A percentile compares a stretch with the other conserved stretches of the same genome.
Conservation (phyloP, 2,329 filamentous ascomycete species). For the Trichocomaceae sp. region DNA sequence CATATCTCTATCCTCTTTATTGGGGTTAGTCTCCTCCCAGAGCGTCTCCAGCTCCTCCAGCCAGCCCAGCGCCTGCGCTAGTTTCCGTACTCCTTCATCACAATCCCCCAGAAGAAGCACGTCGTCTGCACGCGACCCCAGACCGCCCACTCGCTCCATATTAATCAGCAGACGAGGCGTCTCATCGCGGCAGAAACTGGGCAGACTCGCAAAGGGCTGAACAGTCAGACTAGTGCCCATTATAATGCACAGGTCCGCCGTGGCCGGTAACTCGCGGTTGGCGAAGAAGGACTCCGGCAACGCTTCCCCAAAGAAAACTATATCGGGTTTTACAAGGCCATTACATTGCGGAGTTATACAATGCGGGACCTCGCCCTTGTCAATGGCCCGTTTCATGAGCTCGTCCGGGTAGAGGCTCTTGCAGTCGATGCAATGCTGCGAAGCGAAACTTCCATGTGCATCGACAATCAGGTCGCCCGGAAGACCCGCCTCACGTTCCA, state of each 20-base stretch:
- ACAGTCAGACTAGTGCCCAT: conserved; percentile 85
- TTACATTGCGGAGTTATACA: conserved; percentile 59
- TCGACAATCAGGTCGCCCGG: conserved; percentile 76
- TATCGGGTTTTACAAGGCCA: conserved; percentile 85
- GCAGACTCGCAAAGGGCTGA: conserved; percentile 80
- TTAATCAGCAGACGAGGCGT: conserved; percentile 82
- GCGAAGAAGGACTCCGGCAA: conserved; percentile 61
- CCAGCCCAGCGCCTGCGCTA: conserved; percentile 82
- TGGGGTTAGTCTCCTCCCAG: conserved; percentile 64
- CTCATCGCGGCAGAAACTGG: conserved; percentile 53
- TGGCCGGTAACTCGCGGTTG: conserved; percentile 48
- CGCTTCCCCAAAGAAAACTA: conserved; percentile 85
- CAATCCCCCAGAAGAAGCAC: conserved; percentile 77
- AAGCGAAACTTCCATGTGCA: conserved; percentile 91
- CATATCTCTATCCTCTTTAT: conserved; percentile 47
- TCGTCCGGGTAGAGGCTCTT: conserved; percentile 63
- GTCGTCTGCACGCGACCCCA: conserved; percentile 75
- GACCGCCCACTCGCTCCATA: conserved; percentile 68
- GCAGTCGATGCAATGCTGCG: conserved; percentile 88
- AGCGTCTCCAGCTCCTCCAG: conserved; percentile 68
- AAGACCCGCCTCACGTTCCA: conserved; percentile 82
- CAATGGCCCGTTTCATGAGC: conserved; percentile 65
- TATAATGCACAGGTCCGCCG: conserved; percentile 72
- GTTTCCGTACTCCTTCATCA: conserved; percentile 68
- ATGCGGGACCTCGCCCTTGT: conserved; percentile 60